Base-by-base conservation (phyloP, 2,329 filamentous ascomycete species). In the Penicillium occitanis region DNA sequence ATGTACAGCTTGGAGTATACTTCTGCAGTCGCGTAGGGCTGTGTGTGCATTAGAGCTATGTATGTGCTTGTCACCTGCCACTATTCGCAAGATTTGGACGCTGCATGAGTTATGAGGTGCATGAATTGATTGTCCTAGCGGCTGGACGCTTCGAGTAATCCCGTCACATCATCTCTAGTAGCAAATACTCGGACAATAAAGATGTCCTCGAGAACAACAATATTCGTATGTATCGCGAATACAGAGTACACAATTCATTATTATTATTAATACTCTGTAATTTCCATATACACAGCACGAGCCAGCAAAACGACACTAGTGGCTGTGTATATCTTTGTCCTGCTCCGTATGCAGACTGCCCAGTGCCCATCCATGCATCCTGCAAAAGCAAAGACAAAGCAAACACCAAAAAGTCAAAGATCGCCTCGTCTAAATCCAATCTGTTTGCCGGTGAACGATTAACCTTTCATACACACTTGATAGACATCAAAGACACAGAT, bases 11-110 rank as follows among this genome's bases (percentile, higher is more conserved):
- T 35, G 8, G 10, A 10, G 33, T 35, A 11, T 35, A 35, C 50
- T 53, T 53, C 50, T 22, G 57, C 37, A 44, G 35, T 40, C 5
- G 22, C 57, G 30, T 59, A 59, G 57, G 57, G 57, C 57, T 59
- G 57, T 59, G 37, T 59, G 35, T 59, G 57, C 57, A 59, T 59
- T 17, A 58, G 33, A 35, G 53, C 48, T 28, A 51, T 51, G 48
- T 51, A 28, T 10, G 33, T 25, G 33, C 10, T 35, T 44, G 57
- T 60, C 57, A 57, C 30, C 53, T 57, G 53, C 53, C 51, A 57
- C 51, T 57, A 37, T 57, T 37, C 28, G 28, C 50, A 33, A 19
- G 28, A 55, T 55, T n/a, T 22, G 17, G 51, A 11, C 51, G 13
- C 50, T 53, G 50, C 50, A 33, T 30, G 50, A n/a, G 13, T 51